Conservation (phyloP, 257 asterid genomes). For the Lantana camara region DNA sequence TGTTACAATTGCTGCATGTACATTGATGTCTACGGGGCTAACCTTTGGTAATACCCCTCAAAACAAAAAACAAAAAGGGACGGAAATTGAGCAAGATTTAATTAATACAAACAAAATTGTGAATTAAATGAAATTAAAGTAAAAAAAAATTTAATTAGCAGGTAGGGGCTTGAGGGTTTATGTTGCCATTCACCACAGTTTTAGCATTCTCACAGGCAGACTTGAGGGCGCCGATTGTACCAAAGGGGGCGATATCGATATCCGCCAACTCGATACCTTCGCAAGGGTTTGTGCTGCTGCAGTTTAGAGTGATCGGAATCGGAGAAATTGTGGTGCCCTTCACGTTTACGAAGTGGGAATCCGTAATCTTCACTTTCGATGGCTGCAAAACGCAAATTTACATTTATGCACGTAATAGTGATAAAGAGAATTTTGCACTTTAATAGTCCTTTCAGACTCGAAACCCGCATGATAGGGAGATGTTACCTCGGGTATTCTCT, state of each 20-base stretch:
- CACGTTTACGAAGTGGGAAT: constrained; percentile 60
- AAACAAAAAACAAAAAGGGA: too few relatives aligned
- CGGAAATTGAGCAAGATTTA: too few relatives aligned
- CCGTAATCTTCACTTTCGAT: constrained; percentile 57
- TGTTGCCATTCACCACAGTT: constrained; percentile 21
- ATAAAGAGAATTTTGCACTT: too few relatives aligned
- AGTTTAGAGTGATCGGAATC: constrained; percentile 39
- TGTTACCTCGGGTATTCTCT: constrained; percentile 35
- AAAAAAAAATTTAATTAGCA: constrained; percentile 8
- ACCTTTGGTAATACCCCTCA: too few relatives aligned
- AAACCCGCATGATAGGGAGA: too few relatives aligned
- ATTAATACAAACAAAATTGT: not conserved
- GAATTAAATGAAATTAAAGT: not conserved
- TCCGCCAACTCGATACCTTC: constrained; percentile 46
- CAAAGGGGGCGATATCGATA: constrained; percentile 46
- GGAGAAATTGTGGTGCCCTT: constrained; percentile 55
- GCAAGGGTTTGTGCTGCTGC: constrained; percentile 69
- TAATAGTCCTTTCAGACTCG: too few relatives aligned
- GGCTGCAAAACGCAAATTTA: constrained; percentile 41
- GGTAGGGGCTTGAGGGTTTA: constrained; percentile 31
- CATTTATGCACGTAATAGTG: too few relatives aligned
- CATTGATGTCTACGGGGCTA: too few relatives aligned
- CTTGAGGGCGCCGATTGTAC: not conserved
- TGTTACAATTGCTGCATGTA: too few relatives aligned
- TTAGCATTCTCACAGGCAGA: constrained; percentile 44